Evolutionary conservation across 352 stramenopile species (phyloP).

Genomic region (Globisporangium nunn): DNA sequence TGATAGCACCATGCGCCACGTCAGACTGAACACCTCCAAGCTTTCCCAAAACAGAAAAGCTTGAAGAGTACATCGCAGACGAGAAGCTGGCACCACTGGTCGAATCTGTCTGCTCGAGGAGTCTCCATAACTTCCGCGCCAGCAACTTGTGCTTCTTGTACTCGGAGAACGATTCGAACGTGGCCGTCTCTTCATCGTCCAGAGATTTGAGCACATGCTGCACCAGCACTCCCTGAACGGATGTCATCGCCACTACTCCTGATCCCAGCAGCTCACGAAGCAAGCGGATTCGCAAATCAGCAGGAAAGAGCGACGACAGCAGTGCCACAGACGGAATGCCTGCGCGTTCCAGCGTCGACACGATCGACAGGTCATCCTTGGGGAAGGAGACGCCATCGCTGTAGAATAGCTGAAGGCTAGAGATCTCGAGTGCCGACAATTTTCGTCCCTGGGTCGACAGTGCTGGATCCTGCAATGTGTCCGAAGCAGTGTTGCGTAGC

Average conservation of each 20-base stretch:
- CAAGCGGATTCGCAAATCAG: constrained; percentile 9
- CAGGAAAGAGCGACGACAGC: constrained; percentile 8
- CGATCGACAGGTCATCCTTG: not conserved
- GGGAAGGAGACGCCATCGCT: not conserved
- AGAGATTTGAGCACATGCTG: constrained; percentile 27
- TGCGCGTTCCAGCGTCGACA: constrained; percentile 5
- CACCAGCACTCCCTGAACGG: constrained; percentile 24
- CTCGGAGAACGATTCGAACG: constrained; percentile 19
- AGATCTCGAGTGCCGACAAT: constrained; percentile 27
- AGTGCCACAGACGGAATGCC: constrained; percentile 10
- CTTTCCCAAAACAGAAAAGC: constrained; percentile 19
- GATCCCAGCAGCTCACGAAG: constrained; percentile 8
- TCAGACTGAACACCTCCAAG: constrained; percentile 23
- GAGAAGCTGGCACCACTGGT: not conserved
- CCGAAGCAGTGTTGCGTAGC: constrained; percentile 15
- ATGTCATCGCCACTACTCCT: not conserved
- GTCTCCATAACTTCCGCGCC: constrained; percentile 29
- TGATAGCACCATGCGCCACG: constrained; percentile 13
- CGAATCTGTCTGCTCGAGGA: constrained; percentile 18
- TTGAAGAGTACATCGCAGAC: constrained; percentile 24
- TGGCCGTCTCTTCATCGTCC: constrained; percentile 5
- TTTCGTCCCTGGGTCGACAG: constrained; percentile 12
- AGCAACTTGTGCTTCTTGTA: constrained; percentile 35
- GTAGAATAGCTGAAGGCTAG: constrained; percentile 7
- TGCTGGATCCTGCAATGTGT: not conserved